Percentiles rank a stretch among this genome's conserved stretches.
phyloP scores from a whole-genome alignment of 2,329 filamentous ascomycete species.

The Claviceps paspali region DNA sequence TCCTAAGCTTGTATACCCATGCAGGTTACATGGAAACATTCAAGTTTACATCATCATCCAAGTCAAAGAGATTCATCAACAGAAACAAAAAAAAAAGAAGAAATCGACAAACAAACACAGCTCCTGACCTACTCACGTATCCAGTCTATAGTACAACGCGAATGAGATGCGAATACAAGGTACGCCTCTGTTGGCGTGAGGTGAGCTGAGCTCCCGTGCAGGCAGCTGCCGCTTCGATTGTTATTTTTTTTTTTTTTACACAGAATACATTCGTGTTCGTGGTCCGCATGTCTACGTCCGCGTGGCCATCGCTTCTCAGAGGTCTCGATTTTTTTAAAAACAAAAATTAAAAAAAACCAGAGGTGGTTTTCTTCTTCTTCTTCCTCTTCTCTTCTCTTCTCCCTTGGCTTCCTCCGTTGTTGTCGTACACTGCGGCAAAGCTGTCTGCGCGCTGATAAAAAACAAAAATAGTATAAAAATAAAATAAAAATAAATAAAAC shows the following conservation, averaged over 20 bases:
- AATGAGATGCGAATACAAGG: constrained; percentile 16
- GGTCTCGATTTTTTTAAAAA: too few relatives aligned
- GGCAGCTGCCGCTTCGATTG: too few relatives aligned
- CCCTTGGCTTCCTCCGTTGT: background rate
- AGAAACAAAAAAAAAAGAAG: background rate
- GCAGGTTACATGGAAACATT: too few relatives aligned
- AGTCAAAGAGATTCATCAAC: too few relatives aligned
- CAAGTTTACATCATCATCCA: too few relatives aligned
- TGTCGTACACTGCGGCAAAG: background rate
- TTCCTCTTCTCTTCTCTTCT: background rate
- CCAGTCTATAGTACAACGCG: constrained; percentile 20
- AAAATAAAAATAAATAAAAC: too few relatives aligned
- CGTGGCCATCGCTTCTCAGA: background rate
- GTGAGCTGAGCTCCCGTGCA: too few relatives aligned
- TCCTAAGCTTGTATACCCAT: too few relatives aligned
- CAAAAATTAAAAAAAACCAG: background rate
- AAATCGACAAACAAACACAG: too few relatives aligned
- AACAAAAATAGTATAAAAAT: too few relatives aligned
- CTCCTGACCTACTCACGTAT: background rate
- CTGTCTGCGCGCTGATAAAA: background rate
- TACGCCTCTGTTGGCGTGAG: constrained; percentile 1
- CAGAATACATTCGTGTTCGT: background rate
- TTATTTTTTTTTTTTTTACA: too few relatives aligned
- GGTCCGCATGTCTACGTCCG: background rate
- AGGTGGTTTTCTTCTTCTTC: background rate